Base-by-base conservation (phyloP, 1,139 yeast genomes). In the Nakaseomyces sp. region DNA sequence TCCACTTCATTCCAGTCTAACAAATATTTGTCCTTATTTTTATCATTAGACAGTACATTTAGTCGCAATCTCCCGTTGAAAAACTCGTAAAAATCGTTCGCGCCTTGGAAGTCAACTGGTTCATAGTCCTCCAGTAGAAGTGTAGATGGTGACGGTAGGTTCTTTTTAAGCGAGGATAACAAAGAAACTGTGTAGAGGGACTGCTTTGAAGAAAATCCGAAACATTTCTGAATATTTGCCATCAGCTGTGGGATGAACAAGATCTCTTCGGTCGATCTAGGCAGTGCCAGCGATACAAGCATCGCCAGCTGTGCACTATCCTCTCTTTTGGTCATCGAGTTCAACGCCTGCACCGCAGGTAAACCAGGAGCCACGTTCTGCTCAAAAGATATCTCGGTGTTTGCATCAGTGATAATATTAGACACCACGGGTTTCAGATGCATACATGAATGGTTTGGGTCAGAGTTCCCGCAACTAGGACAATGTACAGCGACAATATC, bases 221-320 rank as follows among this genome's bases (percentile, higher is more conserved):
- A 81, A 1, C 71, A 75, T 51, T 79, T 79, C 48, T 87, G 80
- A 37, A 82, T 71, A 43, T 78, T 73, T 8, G 87, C 84, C 46
- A 82, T 65, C 43, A 82, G 64, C 2, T 85, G 78, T 0, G 93
- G 89, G 28, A 81, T 77, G 53, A 81, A 80, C 40, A 82, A 65
- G 0, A 87, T 81, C 56, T 82, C 93, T 51, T 81, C 89, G 0
- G 91, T 82, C 25, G 83, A 76, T 57, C 93, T 67, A 2, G 91
- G 93, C 15, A 81, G 73, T 0, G 89, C 76, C 47, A 81, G 73
- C 0, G 91, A 85, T 10, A 82, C 87, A 40, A 82, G 66, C 5
- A 77, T 73, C 0, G 89, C 81, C 46, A 82, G 51, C 62, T 76
- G 76, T 50, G 73, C 73, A 37, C 62, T 57, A 47, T 73, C 71